Base-by-base conservation (phyloP, 208 protist genomes). In the Phytomonas sp. region DNA sequence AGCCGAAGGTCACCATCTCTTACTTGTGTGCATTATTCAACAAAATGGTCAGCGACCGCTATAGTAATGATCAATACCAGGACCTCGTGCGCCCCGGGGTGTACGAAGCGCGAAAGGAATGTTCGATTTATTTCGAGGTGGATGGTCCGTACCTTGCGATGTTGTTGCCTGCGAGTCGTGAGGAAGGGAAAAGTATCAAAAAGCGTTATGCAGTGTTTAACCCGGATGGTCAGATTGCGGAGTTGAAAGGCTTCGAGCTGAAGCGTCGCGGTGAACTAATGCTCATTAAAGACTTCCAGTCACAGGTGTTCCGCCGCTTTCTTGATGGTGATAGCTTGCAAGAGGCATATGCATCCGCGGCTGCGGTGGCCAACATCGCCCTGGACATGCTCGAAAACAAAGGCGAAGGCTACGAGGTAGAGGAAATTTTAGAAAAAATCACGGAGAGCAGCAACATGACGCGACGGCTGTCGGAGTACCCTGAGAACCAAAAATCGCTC, bases 181-280 rank as follows among this genome's bases (percentile, higher is more conserved):
- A 99, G 71, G 98, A 99, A 77, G 98, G 98, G 45, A 98, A 98
- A 83, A 84, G 77, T 62, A 97, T 99, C 52, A 99, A 99, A 75
- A 99, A 99, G 83, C 86, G 98, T 63, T 99, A 99, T 86, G 99
- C 98, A 33, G 99, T 99, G 7, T 99, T 99, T 84, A 95, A 99
- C 78, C 76, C 88, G 1, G 89, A 99, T 70, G 97, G 98, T 29
- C 69, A 77, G 32, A 80, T 99, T n/a, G 95, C 97, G 14, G 99
- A 99, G 83, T 87, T 99, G 4, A 99, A 99, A 77, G 99, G 99
- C 6, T 99, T 99, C 77, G 99, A 99, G 86, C 78, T 99, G n/a
- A 99, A 99, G 85, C 94, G 99, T 40, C 89, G 99, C 72, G 99
- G 99, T n/a, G 99, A 99, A 88, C 89, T 99, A 33, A 93, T 98